A percentile compares a stretch with the other conserved stretches of the same genome.
Evolutionary conservation across 441 rosid species (phyloP).

Genomic region (Biscutella auriculata): DNA sequence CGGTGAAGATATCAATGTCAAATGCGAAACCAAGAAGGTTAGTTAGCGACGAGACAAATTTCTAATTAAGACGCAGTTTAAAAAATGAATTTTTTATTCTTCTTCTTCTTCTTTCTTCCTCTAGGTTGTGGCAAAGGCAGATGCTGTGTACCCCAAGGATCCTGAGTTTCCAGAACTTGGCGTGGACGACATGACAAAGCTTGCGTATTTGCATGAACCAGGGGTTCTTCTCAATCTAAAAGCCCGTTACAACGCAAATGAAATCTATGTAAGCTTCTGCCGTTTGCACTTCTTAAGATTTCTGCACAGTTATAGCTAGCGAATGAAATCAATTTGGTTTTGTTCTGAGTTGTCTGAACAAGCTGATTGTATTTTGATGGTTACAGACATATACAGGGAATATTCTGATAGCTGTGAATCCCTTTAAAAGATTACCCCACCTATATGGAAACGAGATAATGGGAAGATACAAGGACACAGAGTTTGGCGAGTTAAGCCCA

Average conservation of each 20-base stretch:
- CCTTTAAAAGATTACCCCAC: constrained; percentile 57
- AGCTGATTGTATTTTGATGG: constrained; percentile 22
- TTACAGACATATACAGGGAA: constrained; percentile 71
- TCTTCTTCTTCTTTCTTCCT: too few species aligned
- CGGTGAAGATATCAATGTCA: constrained; percentile 41
- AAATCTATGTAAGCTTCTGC: constrained; percentile 66
- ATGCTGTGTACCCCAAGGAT: constrained; percentile 59
- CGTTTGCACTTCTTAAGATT: neutral
- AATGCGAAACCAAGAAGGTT: constrained; percentile 54
- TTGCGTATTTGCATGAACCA: constrained; percentile 90
- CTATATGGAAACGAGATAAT: constrained; percentile 46
- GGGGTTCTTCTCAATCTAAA: constrained; percentile 73
- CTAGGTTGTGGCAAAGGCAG: constrained; percentile 42
- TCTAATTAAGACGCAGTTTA: too few species aligned
- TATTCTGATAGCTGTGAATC: constrained; percentile 68
- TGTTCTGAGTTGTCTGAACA: neutral
- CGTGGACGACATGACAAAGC: constrained; percentile 92
- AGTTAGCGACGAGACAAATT: constrained; percentile 7
- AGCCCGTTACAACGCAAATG: constrained; percentile 56
- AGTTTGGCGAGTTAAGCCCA: constrained; percentile 59
- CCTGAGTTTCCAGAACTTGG: constrained; percentile 78
- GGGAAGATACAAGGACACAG: constrained; percentile 49
- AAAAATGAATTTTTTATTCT: too few species aligned
- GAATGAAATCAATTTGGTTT: neutral
- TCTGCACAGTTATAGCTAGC: neutral